Conservation (phyloP, 2,329 filamentous ascomycete species). For the Aspergillus sp. region DNA sequence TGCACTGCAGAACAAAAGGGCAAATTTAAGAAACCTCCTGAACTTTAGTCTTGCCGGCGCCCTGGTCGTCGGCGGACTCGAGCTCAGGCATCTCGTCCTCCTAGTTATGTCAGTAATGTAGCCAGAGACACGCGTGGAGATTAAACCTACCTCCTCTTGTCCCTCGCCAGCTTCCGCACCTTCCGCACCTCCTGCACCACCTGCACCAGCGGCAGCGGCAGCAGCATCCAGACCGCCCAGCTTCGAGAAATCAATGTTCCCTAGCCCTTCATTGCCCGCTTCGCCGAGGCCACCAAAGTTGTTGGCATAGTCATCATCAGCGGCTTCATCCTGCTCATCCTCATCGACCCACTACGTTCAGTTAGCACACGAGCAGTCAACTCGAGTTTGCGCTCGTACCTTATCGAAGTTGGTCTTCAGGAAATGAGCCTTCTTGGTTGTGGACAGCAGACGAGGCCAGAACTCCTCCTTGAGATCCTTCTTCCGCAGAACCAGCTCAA, state of each 20-base stretch:
- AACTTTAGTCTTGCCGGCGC: slow-evolving; percentile 30
- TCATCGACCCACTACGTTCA: slow-evolving; percentile 76
- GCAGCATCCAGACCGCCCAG: slow-evolving; percentile 53
- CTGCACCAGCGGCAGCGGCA: slow-evolving; percentile 21
- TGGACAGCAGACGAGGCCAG: slow-evolving; percentile 94
- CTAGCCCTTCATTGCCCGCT: slow-evolving; percentile 55
- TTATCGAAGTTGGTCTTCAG: slow-evolving; percentile 99
- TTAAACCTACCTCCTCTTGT: slow-evolving; percentile 37
- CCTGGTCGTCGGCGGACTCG: slow-evolving; percentile 33
- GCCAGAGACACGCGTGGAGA: too few relatives aligned
- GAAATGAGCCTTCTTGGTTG: slow-evolving; percentile 81
- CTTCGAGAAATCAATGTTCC: slow-evolving; percentile 91
- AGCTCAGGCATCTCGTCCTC: slow-evolving; percentile 82
- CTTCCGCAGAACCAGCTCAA: slow-evolving; percentile 90
- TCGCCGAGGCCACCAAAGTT: slow-evolving; percentile 43
- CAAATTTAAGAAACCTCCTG: slow-evolving; percentile 25
- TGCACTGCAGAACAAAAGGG: slow-evolving; percentile 11
- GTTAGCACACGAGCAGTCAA: slow-evolving; percentile 8
- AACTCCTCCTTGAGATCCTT: slow-evolving; percentile 91
- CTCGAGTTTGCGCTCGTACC: slow-evolving; percentile 39
- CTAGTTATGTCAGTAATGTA: too few relatives aligned
- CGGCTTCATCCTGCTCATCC: slow-evolving; percentile 90
- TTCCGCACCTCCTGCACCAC: slow-evolving; percentile 52
- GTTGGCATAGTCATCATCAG: slow-evolving; percentile 61
- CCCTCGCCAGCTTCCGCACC: slow-evolving; percentile 18